Evolutionary conservation across 1,284 basidiomycete genomes (phyloP), one percentile per base, ranked within the genome.

Genomic region (Exobasidium cylindrosporum): DNA sequence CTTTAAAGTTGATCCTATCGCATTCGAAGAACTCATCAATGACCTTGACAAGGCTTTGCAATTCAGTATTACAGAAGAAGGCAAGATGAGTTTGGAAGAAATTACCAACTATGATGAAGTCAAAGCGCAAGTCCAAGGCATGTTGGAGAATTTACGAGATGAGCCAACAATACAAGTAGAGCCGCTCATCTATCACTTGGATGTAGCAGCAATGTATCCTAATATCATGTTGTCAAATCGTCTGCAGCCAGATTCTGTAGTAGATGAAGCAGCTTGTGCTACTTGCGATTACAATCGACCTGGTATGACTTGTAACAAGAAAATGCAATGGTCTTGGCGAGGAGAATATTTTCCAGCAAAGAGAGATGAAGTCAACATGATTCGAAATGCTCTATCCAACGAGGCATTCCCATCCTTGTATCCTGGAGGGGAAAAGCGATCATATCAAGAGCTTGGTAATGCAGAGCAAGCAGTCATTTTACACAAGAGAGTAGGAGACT

Each of bases 151-250:
- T 65, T 89, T 98, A 84, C 91, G 93, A 26, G 94, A 98, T 82
- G 87, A 90, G 56, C 95, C 96, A 0, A 85, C 87, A 57, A 90
- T 94, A 21, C 85, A 86, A 58, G 95, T 97, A 82, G 89, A 88
- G 26, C 96, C 96, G 0, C 87, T 98, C 69, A 98, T 99, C 78
- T 99, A 99, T 82, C 96, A 99, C 82, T 83, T 98, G 77, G 96
- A 99, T 78, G 96, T 99, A 66, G 96, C 96, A 1, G 96, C 96
- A 70, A 99, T 99, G 96, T 98, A 99, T 79, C 96, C 96, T 62
- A 99, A 98, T 83, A 98, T 99, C 87, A 99, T 99, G 96, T 89
- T 99, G 83, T 97, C 93, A 30, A 98, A 99, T 81, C 91, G 96
- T 59, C 86, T 99, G 2, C 96, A 99, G 75, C 96, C 96, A 1